phyloP scores from a whole-genome alignment of 257 asterid genomes.

The Coffea eugenioides region DNA sequence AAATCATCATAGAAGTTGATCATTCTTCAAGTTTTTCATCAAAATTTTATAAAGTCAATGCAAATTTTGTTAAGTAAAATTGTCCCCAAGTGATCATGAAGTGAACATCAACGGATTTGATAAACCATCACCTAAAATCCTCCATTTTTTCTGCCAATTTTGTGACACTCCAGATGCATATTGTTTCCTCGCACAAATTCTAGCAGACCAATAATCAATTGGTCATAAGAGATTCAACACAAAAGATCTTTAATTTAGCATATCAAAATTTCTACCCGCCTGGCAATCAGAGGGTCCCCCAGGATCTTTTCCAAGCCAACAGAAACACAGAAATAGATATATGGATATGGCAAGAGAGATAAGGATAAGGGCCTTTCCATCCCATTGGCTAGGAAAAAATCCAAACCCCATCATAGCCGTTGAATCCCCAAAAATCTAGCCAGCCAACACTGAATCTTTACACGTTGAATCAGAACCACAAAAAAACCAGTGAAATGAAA shows the following conservation, averaged over 20 bases:
- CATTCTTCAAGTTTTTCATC: too few species aligned
- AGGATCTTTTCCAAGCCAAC: slow-evolving; percentile 47
- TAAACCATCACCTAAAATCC: background rate
- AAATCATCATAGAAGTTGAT: too few species aligned
- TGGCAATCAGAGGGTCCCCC: slow-evolving; percentile 25
- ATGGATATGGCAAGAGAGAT: slow-evolving; percentile 55
- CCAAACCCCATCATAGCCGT: slow-evolving; percentile 47
- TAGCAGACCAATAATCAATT: slow-evolving; percentile 26
- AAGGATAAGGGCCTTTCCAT: slow-evolving; percentile 58
- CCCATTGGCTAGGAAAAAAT: slow-evolving; percentile 53
- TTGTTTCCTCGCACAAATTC: background rate
- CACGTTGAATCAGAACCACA: slow-evolving; percentile 52
- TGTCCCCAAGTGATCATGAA: background rate
- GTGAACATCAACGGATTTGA: background rate
- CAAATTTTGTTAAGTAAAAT: background rate
- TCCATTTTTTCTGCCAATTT: background rate
- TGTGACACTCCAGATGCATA: background rate
- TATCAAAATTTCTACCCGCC: slow-evolving; percentile 16
- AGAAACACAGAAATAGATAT: slow-evolving; percentile 48
- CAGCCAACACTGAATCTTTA: slow-evolving; percentile 31
- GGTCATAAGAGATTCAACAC: slow-evolving; percentile 29
- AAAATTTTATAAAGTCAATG: too few species aligned
- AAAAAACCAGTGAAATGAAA: slow-evolving; percentile 20
- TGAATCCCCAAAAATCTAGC: slow-evolving; percentile 44
- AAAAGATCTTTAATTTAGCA: slow-evolving; percentile 17